phyloP scores from a whole-genome alignment of 2,329 filamentous ascomycete genomes.

The Dactylonectria macrodidyma region DNA sequence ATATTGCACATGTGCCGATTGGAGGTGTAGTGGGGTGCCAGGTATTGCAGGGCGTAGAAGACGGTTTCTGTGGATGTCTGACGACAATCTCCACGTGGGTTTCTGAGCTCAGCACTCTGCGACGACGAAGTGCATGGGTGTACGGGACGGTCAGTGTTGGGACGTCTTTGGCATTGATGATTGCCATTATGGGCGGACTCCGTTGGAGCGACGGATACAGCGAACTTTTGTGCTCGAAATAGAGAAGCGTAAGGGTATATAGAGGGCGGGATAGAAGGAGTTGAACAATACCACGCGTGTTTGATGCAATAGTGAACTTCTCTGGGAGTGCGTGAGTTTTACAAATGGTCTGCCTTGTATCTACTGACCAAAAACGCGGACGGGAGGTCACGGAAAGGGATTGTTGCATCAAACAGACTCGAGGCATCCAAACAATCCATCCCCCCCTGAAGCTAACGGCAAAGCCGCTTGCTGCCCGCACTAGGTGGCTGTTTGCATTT shows the following conservation, averaged over 20 bases:
- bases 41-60: constrained; percentile 75
- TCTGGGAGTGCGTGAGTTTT: neutral
- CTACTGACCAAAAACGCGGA: neutral
- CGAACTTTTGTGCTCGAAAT: constrained; percentile 37
- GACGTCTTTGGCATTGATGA: constrained; percentile 70
- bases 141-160: constrained; percentile 77
- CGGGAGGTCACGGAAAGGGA: neutral
- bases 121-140: constrained; percentile 72
- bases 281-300: neutral
- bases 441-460: neutral
- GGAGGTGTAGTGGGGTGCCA: constrained; percentile 75
- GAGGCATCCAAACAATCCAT: neutral
- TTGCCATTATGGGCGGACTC: constrained; percentile 82
- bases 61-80: constrained; percentile 78
- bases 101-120: constrained; percentile 69
- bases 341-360: neutral
- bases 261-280: neutral
- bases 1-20: constrained; percentile 78
- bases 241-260: neutral
- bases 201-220: constrained; percentile 76
- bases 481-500: neutral
- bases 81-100: constrained; percentile 80
- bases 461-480: neutral
- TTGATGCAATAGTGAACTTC: neutral
- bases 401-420: neutral